Base-by-base conservation (phyloP, 2,329 filamentous ascomycete genomes). In the Dactylellina sp. region DNA sequence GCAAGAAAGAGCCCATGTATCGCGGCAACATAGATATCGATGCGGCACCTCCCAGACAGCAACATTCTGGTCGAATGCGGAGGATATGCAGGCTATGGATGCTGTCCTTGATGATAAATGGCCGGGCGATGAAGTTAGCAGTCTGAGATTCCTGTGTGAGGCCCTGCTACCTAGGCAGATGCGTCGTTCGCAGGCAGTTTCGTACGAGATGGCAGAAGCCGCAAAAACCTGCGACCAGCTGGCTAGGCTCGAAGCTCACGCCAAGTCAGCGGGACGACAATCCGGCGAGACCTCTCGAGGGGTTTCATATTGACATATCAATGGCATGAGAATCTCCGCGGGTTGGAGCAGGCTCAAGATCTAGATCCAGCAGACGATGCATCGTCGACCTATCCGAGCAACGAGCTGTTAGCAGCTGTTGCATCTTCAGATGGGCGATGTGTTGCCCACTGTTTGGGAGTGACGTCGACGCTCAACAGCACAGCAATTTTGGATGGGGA, bases 391-490 rank as follows among this genome's bases (percentile, higher is more conserved):
- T n/a, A n/a, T n/a, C n/a, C n/a, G n/a, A n/a, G n/a, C n/a, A n/a
- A n/a, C n/a, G n/a, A n/a, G n/a, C n/a, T n/a, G n/a, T n/a, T n/a
- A n/a, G n/a, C n/a, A n/a, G 28, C 28, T 32, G 28, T 32, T 4
- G 9, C 5, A 32, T 32, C 28, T 32, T 32, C 28, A 32, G n/a
- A n/a, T n/a, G n/a, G n/a, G 16, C 9, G 14, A 7, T 46, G 42
- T 46, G 42, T 46, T 46, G 59, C 59, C n/a, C n/a, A n/a, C n/a
- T n/a, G n/a, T n/a, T n/a, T n/a, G n/a, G 40, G 25, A 49, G 52
- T 65, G 61, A 65, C 61, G 61, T 65, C 61, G 53, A 56, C 61
- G 37, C 46, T n/a, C n/a, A n/a, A 32, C 25, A 40, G 59, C 46
- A n/a, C 44, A 16, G n/a, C n/a, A n/a, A n/a, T 61, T 52, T 52